Percentiles rank a stretch among this genome's conserved stretches.
phyloP scores from a whole-genome alignment of 2,329 filamentous ascomycete genomes.

The Cytospora chrysosperma region DNA sequence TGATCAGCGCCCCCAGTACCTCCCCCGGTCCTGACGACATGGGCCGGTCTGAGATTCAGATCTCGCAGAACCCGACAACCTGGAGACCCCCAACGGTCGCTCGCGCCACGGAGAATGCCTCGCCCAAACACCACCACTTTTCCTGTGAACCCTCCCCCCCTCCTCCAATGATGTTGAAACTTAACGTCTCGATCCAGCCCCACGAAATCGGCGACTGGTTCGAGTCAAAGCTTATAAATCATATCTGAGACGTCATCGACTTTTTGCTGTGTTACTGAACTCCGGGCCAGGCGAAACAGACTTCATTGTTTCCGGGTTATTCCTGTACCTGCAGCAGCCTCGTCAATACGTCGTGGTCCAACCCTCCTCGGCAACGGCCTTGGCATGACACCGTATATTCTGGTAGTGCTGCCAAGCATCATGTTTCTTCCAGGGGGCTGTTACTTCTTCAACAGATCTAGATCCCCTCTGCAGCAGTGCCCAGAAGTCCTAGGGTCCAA shows the following conservation, averaged over 20 bases:
- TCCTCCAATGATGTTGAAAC: neutral
- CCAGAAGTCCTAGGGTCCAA: neutral
- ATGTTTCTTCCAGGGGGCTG: neutral
- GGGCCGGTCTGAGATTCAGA: conserved; percentile 16
- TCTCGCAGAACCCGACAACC: conserved; percentile 19
- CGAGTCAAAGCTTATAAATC: neutral
- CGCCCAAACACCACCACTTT: conserved; percentile 1
- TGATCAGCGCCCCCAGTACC: neutral
- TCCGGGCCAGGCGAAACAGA: neutral
- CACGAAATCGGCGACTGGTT: neutral
- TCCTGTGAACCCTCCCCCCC: neutral
- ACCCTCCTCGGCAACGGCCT: conserved; percentile 3
- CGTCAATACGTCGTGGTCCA: neutral
- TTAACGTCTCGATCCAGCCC: neutral
- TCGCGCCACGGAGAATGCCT: conserved; percentile 18
- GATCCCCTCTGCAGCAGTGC: neutral
- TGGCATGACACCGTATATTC: conserved; percentile 9
- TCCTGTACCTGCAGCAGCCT: neutral
- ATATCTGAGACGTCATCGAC: neutral
- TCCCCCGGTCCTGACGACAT: neutral
- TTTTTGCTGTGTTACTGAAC: neutral
- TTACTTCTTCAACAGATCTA: conserved; percentile 12
- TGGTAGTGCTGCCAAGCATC: conserved; percentile 3
- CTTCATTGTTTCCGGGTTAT: neutral
- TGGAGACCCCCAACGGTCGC: conserved; percentile 16